Conservation (phyloP, 2,329 filamentous ascomycete species). For the Metarhizium sp. region DNA sequence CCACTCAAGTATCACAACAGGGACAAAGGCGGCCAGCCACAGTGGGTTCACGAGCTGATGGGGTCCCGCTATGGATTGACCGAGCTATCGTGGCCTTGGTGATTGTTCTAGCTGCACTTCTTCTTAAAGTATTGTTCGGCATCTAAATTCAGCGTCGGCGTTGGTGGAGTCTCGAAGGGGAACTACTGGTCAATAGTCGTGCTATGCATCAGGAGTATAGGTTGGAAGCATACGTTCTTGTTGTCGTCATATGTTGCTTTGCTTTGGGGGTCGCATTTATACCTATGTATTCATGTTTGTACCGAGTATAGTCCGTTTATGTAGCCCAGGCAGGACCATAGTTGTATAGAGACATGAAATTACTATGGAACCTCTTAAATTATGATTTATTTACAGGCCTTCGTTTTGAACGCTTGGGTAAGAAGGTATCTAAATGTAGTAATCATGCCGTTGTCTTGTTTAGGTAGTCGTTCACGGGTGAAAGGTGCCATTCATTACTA, state of each 20-base stretch:
- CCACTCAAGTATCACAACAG: neutral
- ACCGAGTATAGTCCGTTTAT: too few species aligned
- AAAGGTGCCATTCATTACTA: too few species aligned
- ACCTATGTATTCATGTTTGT: too few species aligned
- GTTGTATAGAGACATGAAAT: too few species aligned
- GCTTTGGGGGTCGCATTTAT: neutral
- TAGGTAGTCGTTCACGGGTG: too few species aligned
- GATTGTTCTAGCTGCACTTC: slow-evolving; percentile 59
- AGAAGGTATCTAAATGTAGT: too few species aligned
- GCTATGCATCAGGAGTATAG: too few species aligned
- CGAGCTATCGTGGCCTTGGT: slow-evolving; percentile 67
- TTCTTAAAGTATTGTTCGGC: slow-evolving; percentile 45
- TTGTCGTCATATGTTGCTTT: neutral
- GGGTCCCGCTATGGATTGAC: slow-evolving; percentile 68
- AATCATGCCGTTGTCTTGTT: too few species aligned
- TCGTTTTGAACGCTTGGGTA: neutral
- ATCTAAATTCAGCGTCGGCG: slow-evolving; percentile 2
- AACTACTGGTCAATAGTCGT: neutral
- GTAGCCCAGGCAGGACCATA: too few species aligned
- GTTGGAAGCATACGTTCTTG: neutral
- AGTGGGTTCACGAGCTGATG: slow-evolving; percentile 24
- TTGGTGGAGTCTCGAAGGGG: neutral
- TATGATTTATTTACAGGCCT: neutral
- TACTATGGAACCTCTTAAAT: too few species aligned
- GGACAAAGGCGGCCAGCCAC: slow-evolving; percentile 8